Percentiles rank a stretch among this genome's conserved stretches.
phyloP scores from a whole-genome alignment of 306 rosid species.

The Herpetospermum pedunculosum region DNA sequence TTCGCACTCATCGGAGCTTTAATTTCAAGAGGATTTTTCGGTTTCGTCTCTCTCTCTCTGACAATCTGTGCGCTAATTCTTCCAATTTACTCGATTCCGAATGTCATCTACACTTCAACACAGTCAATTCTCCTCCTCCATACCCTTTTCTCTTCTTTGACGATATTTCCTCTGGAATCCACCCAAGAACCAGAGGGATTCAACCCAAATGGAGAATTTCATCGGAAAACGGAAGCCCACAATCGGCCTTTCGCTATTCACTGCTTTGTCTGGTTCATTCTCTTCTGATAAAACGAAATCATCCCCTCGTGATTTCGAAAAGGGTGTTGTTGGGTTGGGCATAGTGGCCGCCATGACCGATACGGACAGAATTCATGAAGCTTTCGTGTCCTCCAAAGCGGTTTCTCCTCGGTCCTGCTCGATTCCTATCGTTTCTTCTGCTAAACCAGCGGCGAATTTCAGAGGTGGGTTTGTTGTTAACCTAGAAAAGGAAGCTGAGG shows the following conservation, averaged over 20 bases:
- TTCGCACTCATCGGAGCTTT: background rate
- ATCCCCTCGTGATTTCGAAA: conserved; percentile 35
- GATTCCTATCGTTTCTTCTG: conserved; percentile 50
- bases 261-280: conserved; percentile 30
- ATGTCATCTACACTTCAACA: conserved; percentile 11
- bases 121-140: background rate
- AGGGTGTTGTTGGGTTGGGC: conserved; percentile 52
- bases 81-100: conserved; percentile 3
- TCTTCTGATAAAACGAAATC: conserved; percentile 26
- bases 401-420: conserved; percentile 34
- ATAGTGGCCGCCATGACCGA: conserved; percentile 68
- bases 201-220: conserved; percentile 18
- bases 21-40: background rate
- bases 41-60: background rate
- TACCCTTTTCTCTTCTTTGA: background rate
- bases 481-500: conserved; percentile 10
- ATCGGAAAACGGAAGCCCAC: conserved; percentile 26
- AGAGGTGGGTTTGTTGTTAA: conserved; percentile 21
- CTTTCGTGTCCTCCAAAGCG: background rate
- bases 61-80: background rate
- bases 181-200: background rate
- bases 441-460: conserved; percentile 56
- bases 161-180: background rate
- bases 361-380: conserved; percentile 10
- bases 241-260: conserved; percentile 28